These are phyloP conservation scores for Pyracantha coccinea DNA, from an alignment of 331 rosid species.

Conservation along the genomic window DNA sequence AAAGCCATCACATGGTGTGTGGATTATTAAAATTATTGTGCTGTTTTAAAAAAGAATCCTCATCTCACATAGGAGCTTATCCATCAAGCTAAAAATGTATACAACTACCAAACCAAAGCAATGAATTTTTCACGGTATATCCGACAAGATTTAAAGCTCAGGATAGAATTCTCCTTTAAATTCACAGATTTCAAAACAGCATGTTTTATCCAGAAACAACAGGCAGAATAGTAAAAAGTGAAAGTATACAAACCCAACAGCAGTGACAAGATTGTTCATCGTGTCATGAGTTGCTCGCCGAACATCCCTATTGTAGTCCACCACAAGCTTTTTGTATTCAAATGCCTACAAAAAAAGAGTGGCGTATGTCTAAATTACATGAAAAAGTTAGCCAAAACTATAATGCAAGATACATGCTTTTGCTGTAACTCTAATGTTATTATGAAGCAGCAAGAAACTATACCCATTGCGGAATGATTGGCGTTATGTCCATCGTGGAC, in stretches of 20 bases:
- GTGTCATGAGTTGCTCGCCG: constrained; percentile 90
- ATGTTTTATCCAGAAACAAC: not conserved
- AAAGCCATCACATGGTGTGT: not conserved
- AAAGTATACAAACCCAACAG: constrained; percentile 54
- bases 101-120: constrained; percentile 2
- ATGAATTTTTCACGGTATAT: not conserved
- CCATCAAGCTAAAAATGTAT: not conserved
- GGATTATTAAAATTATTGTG: not conserved
- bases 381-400: not conserved
- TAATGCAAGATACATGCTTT: constrained; percentile 6
- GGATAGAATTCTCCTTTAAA: not conserved
- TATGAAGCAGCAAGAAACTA: constrained; percentile 5
- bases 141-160: not conserved
- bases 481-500: constrained; percentile 51
- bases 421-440: not conserved
- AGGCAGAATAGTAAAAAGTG: constrained; percentile 2
- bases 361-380: not conserved
- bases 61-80: not conserved
- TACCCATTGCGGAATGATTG: constrained; percentile 93
- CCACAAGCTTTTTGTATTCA: constrained; percentile 85
- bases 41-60: not conserved
- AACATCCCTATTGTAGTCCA: constrained; percentile 93
- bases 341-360: constrained; percentile 47
- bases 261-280: constrained; percentile 63
- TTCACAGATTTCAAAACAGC: constrained; percentile 7